Evolutionary conservation across 1,284 basidiomycete genomes (phyloP).

Genomic region (Apiotrichum domesticum): DNA sequence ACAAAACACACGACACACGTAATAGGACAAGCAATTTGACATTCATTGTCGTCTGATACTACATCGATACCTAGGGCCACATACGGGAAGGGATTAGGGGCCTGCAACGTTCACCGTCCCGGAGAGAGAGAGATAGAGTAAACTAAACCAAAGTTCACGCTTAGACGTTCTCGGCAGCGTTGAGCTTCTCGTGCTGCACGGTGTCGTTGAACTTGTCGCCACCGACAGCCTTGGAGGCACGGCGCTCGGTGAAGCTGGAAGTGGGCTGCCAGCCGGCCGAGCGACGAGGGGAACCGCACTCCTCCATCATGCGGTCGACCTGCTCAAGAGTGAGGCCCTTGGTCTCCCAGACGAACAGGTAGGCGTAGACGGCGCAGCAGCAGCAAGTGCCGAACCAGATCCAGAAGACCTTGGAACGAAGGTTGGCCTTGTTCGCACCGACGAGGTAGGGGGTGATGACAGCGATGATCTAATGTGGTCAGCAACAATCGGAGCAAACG

Average conservation of each 20-base stretch:
- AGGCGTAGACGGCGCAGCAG: slow-evolving; percentile 65
- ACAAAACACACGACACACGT: too few species aligned
- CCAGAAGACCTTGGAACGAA: slow-evolving; percentile 80
- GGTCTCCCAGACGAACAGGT: slow-evolving; percentile 59
- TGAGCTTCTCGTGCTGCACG: neutral
- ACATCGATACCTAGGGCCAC: too few species aligned
- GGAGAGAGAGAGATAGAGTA: too few species aligned
- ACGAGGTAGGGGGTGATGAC: slow-evolving; percentile 69
- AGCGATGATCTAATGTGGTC: slow-evolving; percentile 54
- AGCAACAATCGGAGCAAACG: slow-evolving; percentile 52
- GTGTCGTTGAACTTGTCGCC: neutral
- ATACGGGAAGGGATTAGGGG: too few species aligned
- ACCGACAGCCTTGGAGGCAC: neutral
- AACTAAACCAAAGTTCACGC: neutral
- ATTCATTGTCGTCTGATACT: too few species aligned
- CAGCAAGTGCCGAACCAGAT: slow-evolving; percentile 67
- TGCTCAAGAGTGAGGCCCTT: slow-evolving; percentile 44
- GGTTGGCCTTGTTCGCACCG: slow-evolving; percentile 51
- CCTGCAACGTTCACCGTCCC: too few species aligned
- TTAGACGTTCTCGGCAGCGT: neutral
- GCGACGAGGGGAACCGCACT: slow-evolving; percentile 32
- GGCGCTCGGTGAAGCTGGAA: slow-evolving; percentile 29
- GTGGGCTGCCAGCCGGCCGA: slow-evolving; percentile 41
- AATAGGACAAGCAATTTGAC: too few species aligned
- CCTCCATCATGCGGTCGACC: slow-evolving; percentile 46